A percentile compares a stretch with the other conserved stretches of the same genome.
phyloP scores from a whole-genome alignment of 768 basidiomycete species.

The Suillus paluster region DNA sequence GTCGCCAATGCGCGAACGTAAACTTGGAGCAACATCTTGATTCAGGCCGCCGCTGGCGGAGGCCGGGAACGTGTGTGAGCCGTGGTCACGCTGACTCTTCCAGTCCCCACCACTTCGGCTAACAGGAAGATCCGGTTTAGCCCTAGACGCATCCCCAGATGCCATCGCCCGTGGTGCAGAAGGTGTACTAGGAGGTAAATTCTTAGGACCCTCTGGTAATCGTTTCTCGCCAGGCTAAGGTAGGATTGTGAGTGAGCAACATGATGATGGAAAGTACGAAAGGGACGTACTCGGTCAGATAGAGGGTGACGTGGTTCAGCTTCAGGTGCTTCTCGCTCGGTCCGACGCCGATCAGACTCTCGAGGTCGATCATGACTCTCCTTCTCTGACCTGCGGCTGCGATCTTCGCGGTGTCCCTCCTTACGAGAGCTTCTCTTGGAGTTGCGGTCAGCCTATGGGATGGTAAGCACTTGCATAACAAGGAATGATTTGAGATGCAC shows the following conservation, averaged over 20 bases:
- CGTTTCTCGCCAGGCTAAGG: slow-evolving; percentile 58
- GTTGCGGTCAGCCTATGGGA: slow-evolving; percentile 64
- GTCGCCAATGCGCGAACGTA: slow-evolving; percentile 65
- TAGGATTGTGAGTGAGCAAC: slow-evolving; percentile 15
- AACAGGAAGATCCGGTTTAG: slow-evolving; percentile 44
- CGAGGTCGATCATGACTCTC: slow-evolving; percentile 68
- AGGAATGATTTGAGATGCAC: slow-evolving; percentile 39
- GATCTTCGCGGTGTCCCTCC: slow-evolving; percentile 77
- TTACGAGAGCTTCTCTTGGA: slow-evolving; percentile 85
- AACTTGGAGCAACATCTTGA: slow-evolving; percentile 38
- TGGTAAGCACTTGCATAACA: slow-evolving; percentile 16
- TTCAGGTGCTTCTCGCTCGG: slow-evolving; percentile 63
- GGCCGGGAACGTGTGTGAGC: slow-evolving; percentile 25
- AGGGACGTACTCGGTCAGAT: slow-evolving; percentile 63
- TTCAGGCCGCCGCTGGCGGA: slow-evolving; percentile 23
- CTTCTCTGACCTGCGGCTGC: slow-evolving; percentile 70
- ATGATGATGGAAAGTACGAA: slow-evolving; percentile 1
- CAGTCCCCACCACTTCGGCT: slow-evolving; percentile 54
- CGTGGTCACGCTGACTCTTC: slow-evolving; percentile 45
- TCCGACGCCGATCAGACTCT: slow-evolving; percentile 69
- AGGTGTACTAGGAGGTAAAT: slow-evolving; percentile 60
- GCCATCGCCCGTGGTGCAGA: slow-evolving; percentile 78
- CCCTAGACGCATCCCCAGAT: slow-evolving; percentile 46
- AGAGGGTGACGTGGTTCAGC: slow-evolving; percentile 49
- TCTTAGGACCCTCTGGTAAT: slow-evolving; percentile 57